Conservation (phyloP, 306 rosid species). For the Ziziphus jujuba region DNA sequence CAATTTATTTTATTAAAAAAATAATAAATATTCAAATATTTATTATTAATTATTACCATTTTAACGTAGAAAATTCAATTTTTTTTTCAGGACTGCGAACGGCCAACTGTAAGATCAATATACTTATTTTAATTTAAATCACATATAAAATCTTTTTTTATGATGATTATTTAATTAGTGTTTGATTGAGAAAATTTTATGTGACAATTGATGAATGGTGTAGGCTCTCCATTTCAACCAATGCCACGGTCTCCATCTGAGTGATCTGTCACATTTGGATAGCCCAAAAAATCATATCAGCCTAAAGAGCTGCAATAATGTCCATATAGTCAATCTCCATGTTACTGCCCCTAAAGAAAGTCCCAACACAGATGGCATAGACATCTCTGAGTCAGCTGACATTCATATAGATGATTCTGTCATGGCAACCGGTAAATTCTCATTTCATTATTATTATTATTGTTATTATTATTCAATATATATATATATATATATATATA, state of each 20-base stretch:
- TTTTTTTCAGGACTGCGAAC: neutral
- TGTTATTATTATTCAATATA: neutral
- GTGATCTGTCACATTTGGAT: slow-evolving; percentile 7
- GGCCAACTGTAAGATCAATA: slow-evolving; percentile 31
- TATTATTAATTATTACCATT: neutral
- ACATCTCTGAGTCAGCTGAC: slow-evolving; percentile 27
- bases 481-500: neutral
- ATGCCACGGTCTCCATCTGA: slow-evolving; percentile 29
- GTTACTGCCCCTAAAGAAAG: slow-evolving; percentile 44
- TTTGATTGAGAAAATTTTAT: no score
- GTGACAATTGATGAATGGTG: neutral
- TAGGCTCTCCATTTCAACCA: slow-evolving; percentile 26
- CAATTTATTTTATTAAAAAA: no score
- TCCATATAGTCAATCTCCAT: slow-evolving; percentile 8
- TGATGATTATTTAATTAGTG: neutral
- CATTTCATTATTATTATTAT: neutral
- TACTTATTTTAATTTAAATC: no score
- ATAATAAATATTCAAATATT: no score
- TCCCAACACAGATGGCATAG: slow-evolving; percentile 64
- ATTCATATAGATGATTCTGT: slow-evolving; percentile 14
- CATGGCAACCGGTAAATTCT: slow-evolving; percentile 38
- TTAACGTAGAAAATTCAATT: no score
- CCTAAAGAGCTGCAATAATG: slow-evolving; percentile 13
- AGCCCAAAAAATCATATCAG: slow-evolving; percentile 41
- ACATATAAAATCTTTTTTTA: no score